phyloP scores from a whole-genome alignment of 1,284 basidiomycete genomes.

The Ustilago shanxiensis region DNA sequence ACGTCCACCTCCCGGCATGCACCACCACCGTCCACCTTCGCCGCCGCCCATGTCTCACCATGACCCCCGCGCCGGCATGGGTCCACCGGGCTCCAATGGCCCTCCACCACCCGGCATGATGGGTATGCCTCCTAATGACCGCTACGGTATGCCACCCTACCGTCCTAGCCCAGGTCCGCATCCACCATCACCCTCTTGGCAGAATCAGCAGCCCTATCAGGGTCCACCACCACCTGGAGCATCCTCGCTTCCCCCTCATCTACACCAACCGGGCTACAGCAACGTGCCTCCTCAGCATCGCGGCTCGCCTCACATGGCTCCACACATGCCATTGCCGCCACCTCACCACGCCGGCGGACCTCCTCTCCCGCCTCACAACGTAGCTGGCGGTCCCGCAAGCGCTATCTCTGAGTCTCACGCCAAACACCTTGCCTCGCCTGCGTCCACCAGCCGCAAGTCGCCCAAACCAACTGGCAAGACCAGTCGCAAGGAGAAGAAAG shows the following conservation, averaged over 20 bases:
- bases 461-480: slow-evolving; percentile 42
- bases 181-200: slow-evolving; percentile 50
- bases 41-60: slow-evolving; percentile 49
- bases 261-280: slow-evolving; percentile 39
- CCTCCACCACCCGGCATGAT: slow-evolving; percentile 49
- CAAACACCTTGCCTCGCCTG: slow-evolving; percentile 36
- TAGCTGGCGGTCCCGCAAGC: slow-evolving; percentile 23
- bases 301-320: slow-evolving; percentile 39
- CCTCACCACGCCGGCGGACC: slow-evolving; percentile 28
- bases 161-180: slow-evolving; percentile 41
- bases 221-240: slow-evolving; percentile 36
- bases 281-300: slow-evolving; percentile 43
- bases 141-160: slow-evolving; percentile 44
- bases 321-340: slow-evolving; percentile 45
- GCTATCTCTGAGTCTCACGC: slow-evolving; percentile 49
- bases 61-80: slow-evolving; percentile 41
- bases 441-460: slow-evolving; percentile 42
- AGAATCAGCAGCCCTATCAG: slow-evolving; percentile 49
- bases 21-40: slow-evolving; percentile 46
- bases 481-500: slow-evolving; percentile 42
- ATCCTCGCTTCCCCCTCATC: slow-evolving; percentile 36
- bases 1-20: slow-evolving; percentile 41
- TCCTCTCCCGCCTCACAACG: slow-evolving; percentile 30
- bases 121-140: slow-evolving; percentile 44
- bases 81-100: slow-evolving; percentile 35